These are phyloP conservation scores for Gastrolobium villosum DNA, from an alignment of 306 rosid genomes.

Conservation along the genomic window DNA sequence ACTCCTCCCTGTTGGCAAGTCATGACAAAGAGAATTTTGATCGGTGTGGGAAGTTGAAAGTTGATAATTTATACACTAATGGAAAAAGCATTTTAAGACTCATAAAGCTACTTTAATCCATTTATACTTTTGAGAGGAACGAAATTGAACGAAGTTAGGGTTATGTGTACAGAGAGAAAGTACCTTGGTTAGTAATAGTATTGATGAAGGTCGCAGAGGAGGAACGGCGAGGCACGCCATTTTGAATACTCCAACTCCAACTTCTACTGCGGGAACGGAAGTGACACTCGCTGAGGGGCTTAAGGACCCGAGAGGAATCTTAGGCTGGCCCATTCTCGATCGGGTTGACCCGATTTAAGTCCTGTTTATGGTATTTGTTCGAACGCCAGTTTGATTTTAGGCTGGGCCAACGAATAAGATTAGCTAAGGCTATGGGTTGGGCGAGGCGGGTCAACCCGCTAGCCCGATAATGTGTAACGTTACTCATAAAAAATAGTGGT, in stretches of 20 bases:
- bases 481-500: too few species aligned
- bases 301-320: not conserved
- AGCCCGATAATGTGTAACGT: too few species aligned
- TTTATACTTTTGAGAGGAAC: slow-evolving; percentile 13
- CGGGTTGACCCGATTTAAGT: slow-evolving; percentile 9
- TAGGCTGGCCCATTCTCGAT: not conserved
- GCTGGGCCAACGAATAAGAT: not conserved
- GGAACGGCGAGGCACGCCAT: slow-evolving; percentile 52
- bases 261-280: slow-evolving; percentile 4
- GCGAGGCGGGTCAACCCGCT: too few species aligned
- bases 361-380: too few species aligned
- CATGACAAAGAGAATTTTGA: too few species aligned
- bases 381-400: not conserved
- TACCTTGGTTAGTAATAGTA: slow-evolving; percentile 35
- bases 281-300: not conserved
- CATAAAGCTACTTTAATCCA: not conserved
- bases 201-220: slow-evolving; percentile 34
- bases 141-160: slow-evolving; percentile 27
- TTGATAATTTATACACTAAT: not conserved
- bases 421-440: not conserved
- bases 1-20: slow-evolving; percentile 43
- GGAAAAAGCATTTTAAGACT: not conserved
- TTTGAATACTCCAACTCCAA: slow-evolving; percentile 12
- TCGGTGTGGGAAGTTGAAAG: not conserved
- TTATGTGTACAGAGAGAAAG: slow-evolving; percentile 27